phyloP scores from a whole-genome alignment of 345 rosid genomes.

The Acer negundo region DNA sequence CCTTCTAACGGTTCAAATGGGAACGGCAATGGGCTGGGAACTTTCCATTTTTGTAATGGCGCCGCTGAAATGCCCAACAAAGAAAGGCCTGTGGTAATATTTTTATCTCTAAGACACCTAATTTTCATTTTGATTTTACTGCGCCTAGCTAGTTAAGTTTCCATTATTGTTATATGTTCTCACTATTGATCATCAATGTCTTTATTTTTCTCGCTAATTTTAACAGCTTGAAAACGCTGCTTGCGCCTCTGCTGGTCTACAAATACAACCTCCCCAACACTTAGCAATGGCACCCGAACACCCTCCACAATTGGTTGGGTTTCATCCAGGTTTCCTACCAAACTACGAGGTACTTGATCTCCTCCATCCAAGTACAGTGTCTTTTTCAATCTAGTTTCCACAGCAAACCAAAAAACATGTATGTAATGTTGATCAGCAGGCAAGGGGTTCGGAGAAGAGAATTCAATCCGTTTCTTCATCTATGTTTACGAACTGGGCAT shows the following conservation, averaged over 20 bases:
- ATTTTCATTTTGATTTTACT: not conserved
- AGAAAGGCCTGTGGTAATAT: conserved; percentile 27
- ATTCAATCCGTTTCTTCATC: conserved; percentile 25
- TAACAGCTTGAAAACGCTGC: conserved; percentile 34
- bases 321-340: conserved; percentile 29
- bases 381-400: not conserved
- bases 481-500: conserved; percentile 36
- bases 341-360: conserved; percentile 39
- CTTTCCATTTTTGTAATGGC: conserved; percentile 7
- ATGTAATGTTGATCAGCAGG: conserved; percentile 27
- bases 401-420: not conserved
- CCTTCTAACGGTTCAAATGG: conserved; percentile 27
- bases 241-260: conserved; percentile 21
- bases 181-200: not conserved
- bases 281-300: conserved; percentile 24
- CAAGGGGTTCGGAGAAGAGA: conserved; percentile 45
- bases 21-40: conserved; percentile 8
- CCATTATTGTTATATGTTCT: not conserved
- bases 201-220: not conserved
- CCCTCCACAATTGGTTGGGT: conserved; percentile 27
- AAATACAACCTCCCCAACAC: conserved; percentile 5
- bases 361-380: not conserved
- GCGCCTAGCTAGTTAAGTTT: not conserved
- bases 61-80: conserved; percentile 26
- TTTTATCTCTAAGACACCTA: conserved; percentile 10